These are phyloP conservation scores for Candida suzukii DNA, from an alignment of 805 yeast genomes.

Conservation along the genomic window DNA sequence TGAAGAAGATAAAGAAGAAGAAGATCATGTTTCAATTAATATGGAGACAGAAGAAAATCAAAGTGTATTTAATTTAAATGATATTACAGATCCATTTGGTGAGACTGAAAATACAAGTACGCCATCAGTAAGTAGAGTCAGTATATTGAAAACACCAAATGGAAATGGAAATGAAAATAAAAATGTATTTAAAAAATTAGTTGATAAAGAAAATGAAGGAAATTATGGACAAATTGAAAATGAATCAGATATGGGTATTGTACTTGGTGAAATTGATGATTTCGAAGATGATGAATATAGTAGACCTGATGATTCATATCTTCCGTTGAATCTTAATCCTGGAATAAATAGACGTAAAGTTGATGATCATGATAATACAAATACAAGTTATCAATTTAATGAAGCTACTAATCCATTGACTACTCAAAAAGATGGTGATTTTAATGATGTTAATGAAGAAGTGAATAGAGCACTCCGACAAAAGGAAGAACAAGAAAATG, in stretches of 20 bases:
- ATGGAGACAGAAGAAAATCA: not conserved
- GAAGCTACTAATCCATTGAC: not conserved
- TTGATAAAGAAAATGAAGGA: constrained; percentile 12
- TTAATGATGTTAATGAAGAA: constrained; percentile 15
- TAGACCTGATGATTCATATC: constrained; percentile 13
- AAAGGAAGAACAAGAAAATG: constrained; percentile 3
- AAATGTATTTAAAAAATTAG: constrained; percentile 16
- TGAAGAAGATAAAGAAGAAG: not conserved
- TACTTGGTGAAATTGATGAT: constrained; percentile 12
- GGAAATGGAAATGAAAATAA: constrained; percentile 11
- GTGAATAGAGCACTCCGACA: constrained; percentile 10
- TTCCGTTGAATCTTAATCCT: constrained; percentile 12
- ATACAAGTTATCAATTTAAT: not conserved
- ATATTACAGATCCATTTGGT: constrained; percentile 28
- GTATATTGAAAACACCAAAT: not conserved
- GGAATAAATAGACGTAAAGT: not conserved
- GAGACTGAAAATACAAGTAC: constrained; percentile 19
- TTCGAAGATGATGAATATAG: constrained; percentile 7
- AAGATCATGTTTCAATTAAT: not conserved
- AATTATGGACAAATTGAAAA: constrained; percentile 14
- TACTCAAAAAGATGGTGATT: constrained; percentile 16
- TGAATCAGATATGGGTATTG: constrained; percentile 20
- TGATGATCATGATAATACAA: not conserved
- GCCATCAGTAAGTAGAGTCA: constrained; percentile 4
- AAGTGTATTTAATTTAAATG: not conserved